phyloP scores from a whole-genome alignment of 441 rosid species.

The Mallotus repandus region DNA sequence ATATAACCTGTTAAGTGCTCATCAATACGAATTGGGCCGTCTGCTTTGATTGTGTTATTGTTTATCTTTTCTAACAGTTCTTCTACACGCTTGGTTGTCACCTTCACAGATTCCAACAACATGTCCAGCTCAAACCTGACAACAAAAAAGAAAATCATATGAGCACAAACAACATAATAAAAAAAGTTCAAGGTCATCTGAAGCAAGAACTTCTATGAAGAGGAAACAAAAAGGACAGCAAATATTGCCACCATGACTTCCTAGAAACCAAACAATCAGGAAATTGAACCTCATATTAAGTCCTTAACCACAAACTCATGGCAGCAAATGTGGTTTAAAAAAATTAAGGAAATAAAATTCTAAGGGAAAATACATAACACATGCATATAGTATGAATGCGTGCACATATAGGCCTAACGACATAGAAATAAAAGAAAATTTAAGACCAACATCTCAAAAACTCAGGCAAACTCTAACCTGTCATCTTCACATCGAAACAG shows the following conservation, averaged over 20 bases:
- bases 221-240: background rate
- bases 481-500: constrained; percentile 97
- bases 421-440: background rate
- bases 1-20: constrained; percentile 84
- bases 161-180: constrained; percentile 20
- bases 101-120: constrained; percentile 92
- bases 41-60: constrained; percentile 56
- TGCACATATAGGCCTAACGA: background rate
- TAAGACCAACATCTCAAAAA: background rate
- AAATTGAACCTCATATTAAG: background rate
- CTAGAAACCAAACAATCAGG: background rate
- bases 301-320: background rate
- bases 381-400: background rate
- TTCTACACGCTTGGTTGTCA: constrained; percentile 83
- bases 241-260: constrained; percentile 10
- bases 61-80: constrained; percentile 76
- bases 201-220: constrained; percentile 7
- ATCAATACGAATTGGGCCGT: constrained; percentile 60
- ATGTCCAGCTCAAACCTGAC: constrained; percentile 98
- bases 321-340: background rate
- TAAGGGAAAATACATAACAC: too few relatives aligned
- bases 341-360: too few relatives aligned
- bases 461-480: constrained; percentile 53
- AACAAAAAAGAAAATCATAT: constrained; percentile 22
- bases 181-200: constrained; percentile 14